Evolutionary conservation across 2,329 filamentous ascomycete species (phyloP), one percentile per base, ranked within the genome.

Genomic region (Lasiodiplodia theobromae): DNA sequence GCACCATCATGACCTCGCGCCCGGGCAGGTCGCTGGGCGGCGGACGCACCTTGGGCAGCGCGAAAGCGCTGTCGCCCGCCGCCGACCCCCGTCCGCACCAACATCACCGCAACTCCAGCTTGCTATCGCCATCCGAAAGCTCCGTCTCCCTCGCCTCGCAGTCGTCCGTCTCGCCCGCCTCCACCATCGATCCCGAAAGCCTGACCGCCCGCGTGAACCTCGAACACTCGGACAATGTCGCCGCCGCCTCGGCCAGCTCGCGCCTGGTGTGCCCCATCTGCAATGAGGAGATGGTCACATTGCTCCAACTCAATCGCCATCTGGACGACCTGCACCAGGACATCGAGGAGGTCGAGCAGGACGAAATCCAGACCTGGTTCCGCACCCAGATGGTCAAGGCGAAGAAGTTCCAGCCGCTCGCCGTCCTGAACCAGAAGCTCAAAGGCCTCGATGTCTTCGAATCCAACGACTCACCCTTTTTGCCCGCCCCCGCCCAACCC

Each of bases 351-450:
- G 87, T 93, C 70, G 91, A 94, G 77, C 94, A 97, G 77, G 93
- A 97, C 79, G 93, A 97, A 81, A 94, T 97, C 74, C 96, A 96
- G 83, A 95, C 94, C 51, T 97, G 94, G 94, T 97, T 97, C 82
- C 93, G 96, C 83, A 92, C 93, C 76, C 94, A 97, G 80, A 94
- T 97, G 81, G 87, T 92, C 73, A 97, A 96, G 79, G 94, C 94
- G 12, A 97, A 96, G 80, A 91, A 91, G 72, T 97, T 97, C 79
- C 94, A 97, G 76, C 94, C 94, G 0, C 86, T 97, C 0, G 94
- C 94, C 0, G 86, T 97, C 4, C 88, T 97, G 74, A 97, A 97
- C 81, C 94, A 97, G 82, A 97, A 97, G 77, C 86, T 97, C 25
- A 94, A 96, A 69, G 94, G 94, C 11, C 85, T 97, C 53, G 94